phyloP scores from a whole-genome alignment of 2,329 filamentous ascomycete genomes.

The Helotiales sp. region DNA sequence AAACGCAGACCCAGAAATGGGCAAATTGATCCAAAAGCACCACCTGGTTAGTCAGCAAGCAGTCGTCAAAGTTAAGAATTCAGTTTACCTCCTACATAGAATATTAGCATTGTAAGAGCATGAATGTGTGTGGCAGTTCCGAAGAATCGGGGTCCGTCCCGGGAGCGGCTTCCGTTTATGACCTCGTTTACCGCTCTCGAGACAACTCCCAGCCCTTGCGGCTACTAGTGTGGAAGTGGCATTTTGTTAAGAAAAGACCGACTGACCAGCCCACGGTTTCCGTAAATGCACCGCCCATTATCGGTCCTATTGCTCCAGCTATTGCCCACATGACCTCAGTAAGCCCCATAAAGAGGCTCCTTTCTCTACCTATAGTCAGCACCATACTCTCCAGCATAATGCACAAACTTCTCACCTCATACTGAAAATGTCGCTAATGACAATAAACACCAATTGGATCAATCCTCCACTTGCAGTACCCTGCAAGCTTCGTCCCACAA shows the following conservation, averaged over 20 bases:
- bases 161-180: too few relatives aligned
- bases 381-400: neutral
- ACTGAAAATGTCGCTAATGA: constrained; percentile 63
- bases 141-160: too few relatives aligned
- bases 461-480: constrained; percentile 64
- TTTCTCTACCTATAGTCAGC: constrained; percentile 36
- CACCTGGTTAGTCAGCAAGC: too few relatives aligned
- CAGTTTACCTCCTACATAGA: too few relatives aligned
- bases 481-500: constrained; percentile 61
- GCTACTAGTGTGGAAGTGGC: too few relatives aligned
- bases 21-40: neutral
- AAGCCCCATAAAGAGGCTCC: constrained; percentile 60
- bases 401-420: constrained; percentile 36
- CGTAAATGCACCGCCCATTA: constrained; percentile 62
- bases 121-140: too few relatives aligned
- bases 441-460: constrained; percentile 63
- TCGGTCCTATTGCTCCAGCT: constrained; percentile 58
- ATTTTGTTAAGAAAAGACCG: neutral
- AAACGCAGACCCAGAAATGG: constrained; percentile 38
- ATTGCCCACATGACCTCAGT: constrained; percentile 63
- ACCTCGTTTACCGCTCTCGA: too few relatives aligned
- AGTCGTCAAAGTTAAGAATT: too few relatives aligned
- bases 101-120: too few relatives aligned
- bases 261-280: constrained; percentile 32
- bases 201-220: too few relatives aligned